phyloP scores from a whole-genome alignment of 176 grass and related monocot genomes.

The Phragmites australis region DNA sequence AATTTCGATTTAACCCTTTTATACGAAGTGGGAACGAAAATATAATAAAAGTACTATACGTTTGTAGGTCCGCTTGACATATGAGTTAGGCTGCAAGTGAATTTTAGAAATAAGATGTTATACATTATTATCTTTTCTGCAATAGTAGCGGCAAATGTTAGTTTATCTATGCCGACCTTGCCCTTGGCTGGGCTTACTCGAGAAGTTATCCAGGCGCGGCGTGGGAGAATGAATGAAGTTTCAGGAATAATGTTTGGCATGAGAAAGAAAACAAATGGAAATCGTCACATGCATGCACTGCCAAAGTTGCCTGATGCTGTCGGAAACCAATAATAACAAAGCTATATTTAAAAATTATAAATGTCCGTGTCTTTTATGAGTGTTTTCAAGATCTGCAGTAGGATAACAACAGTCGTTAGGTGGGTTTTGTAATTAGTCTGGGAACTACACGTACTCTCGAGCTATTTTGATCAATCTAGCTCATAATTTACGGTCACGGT shows the following conservation, averaged over 20 bases:
- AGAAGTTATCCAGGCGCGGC: background rate
- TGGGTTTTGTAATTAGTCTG: background rate
- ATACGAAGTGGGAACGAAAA: too few relatives aligned
- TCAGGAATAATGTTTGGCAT: slow-evolving; percentile 4
- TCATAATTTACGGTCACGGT: background rate
- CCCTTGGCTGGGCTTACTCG: background rate
- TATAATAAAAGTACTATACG: too few relatives aligned
- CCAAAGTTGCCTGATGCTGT: slow-evolving; percentile 46
- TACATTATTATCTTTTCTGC: too few relatives aligned
- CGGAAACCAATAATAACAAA: slow-evolving; percentile 35
- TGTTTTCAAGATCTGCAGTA: background rate
- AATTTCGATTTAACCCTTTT: too few relatives aligned
- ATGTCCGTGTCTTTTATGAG: background rate
- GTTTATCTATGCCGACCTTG: background rate
- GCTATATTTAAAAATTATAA: slow-evolving; percentile 12
- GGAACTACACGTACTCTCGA: background rate
- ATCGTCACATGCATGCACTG: slow-evolving; percentile 41
- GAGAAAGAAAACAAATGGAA: slow-evolving; percentile 16
- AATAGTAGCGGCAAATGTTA: background rate
- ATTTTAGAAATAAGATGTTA: too few relatives aligned
- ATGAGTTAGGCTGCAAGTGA: too few relatives aligned
- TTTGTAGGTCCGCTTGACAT: too few relatives aligned
- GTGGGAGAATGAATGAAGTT: slow-evolving; percentile 21
- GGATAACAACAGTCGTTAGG: background rate
- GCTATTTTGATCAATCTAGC: background rate